phyloP scores from a whole-genome alignment of 176 grass and related monocot species.

The Saccharum officinarum region DNA sequence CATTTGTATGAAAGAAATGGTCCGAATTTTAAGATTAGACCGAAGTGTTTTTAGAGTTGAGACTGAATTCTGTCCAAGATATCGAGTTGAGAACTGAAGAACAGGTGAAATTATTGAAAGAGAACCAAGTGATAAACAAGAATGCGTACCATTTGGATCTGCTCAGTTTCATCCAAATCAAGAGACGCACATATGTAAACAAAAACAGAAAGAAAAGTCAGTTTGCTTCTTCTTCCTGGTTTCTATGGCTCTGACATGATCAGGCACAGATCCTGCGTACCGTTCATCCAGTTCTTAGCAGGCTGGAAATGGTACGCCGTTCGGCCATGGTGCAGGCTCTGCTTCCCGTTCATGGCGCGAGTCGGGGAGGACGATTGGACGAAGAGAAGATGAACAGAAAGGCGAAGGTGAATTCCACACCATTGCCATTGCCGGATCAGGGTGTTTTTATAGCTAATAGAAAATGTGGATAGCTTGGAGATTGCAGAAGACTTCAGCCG shows the following conservation, averaged over 20 bases:
- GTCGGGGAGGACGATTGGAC: not conserved
- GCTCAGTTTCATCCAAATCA: not conserved
- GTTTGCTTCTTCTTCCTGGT: not conserved
- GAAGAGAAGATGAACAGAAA: not conserved
- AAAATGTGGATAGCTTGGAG: not conserved
- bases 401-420: not conserved
- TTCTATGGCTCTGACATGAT: not conserved
- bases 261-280: conserved; percentile 3
- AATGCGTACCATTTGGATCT: conserved; percentile 68
- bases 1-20: not conserved
- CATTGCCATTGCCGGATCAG: not conserved
- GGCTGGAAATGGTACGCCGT: conserved; percentile 78
- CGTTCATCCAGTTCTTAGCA: conserved; percentile 70
- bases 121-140: not conserved
- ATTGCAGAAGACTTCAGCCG: not conserved
- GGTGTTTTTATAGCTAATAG: not conserved
- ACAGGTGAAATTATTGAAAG: not conserved
- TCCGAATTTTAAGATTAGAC: not conserved
- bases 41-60: not conserved
- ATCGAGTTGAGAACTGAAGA: not conserved
- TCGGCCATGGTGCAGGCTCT: conserved; percentile 8
- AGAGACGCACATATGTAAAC: not conserved
- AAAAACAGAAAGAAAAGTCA: not conserved
- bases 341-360: not conserved
- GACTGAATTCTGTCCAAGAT: not conserved